Evolutionary conservation across 176 grass and related monocot species (phyloP).

Genomic region (Carex littledalei): DNA sequence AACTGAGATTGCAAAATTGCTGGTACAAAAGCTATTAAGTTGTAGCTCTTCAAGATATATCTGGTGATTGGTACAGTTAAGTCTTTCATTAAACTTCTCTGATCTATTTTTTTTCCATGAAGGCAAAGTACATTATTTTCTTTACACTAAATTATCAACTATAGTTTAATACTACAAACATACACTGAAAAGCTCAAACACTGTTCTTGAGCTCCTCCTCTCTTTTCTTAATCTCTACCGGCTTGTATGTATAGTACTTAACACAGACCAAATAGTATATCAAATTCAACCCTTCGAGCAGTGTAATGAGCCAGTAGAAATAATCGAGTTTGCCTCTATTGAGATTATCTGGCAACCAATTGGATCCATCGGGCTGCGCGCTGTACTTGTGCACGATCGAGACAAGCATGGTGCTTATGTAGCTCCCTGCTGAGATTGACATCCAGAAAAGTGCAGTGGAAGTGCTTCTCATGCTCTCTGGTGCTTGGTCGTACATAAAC

Average conservation of each 20-base stretch:
- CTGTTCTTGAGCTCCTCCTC: slow-evolving; percentile 10
- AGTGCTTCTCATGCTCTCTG: slow-evolving; percentile 86
- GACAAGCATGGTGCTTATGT: slow-evolving; percentile 62
- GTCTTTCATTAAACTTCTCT: background rate
- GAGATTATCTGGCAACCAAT: slow-evolving; percentile 73
- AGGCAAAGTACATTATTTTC: background rate
- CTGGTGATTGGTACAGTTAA: background rate
- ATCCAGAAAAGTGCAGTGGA: slow-evolving; percentile 65
- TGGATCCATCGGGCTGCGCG: slow-evolving; percentile 30
- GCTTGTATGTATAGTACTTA: slow-evolving; percentile 60
- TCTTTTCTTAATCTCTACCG: slow-evolving; percentile 25
- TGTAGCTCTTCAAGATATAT: background rate
- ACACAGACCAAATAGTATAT: slow-evolving; percentile 58
- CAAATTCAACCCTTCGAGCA: slow-evolving; percentile 52
- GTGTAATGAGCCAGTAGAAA: slow-evolving; percentile 67
- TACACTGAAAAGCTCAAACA: background rate
- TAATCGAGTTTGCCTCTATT: slow-evolving; percentile 71
- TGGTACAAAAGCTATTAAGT: background rate
- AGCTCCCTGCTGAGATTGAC: slow-evolving; percentile 71
- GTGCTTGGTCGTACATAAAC: slow-evolving; percentile 87
- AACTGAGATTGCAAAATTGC: background rate
- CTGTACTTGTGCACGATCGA: slow-evolving; percentile 55
- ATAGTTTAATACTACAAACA: background rate
- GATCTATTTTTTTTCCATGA: background rate
- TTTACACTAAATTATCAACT: background rate